These are phyloP conservation scores for Cystoisospora suis DNA, from an alignment of 169 alveolate species.

Conservation along the genomic window DNA sequence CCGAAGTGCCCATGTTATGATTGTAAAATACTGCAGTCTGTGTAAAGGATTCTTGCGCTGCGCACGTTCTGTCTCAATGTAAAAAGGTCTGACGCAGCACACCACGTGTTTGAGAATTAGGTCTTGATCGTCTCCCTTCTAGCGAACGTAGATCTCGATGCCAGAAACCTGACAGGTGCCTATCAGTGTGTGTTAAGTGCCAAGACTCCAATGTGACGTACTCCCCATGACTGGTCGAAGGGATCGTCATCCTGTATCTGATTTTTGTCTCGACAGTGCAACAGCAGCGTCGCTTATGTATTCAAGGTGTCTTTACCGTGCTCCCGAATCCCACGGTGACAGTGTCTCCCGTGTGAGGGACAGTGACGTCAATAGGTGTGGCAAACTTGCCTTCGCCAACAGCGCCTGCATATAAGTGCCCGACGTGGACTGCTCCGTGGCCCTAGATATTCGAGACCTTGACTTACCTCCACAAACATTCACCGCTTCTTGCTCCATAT, in stretches of 20 bases:
- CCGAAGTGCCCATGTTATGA: constrained; percentile 47
- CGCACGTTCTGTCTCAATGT: too few species aligned
- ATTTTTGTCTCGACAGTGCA: neutral
- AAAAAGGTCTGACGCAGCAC: too few species aligned
- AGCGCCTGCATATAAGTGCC: constrained; percentile 39
- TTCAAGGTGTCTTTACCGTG: constrained; percentile 19
- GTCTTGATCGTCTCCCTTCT: neutral
- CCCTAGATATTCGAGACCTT: neutral
- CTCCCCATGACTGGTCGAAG: constrained; percentile 73
- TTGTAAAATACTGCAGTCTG: neutral
- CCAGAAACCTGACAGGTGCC: constrained; percentile 66
- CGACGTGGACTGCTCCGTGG: neutral
- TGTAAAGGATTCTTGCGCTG: neutral
- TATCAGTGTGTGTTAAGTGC: neutral
- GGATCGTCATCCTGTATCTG: constrained; percentile 69
- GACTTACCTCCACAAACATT: constrained; percentile 68
- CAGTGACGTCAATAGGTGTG: constrained; percentile 64
- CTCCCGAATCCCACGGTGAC: constrained; percentile 61
- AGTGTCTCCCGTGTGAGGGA: constrained; percentile 57
- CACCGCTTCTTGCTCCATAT: constrained; percentile 67
- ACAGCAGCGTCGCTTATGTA: neutral
- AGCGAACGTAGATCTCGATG: constrained; percentile 65
- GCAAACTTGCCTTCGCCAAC: constrained; percentile 73
- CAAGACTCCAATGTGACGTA: neutral
- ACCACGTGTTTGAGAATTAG: too few species aligned